Conservation (phyloP, 495 filamentous ascomycete genomes). For the Aspergillus hancockii region DNA sequence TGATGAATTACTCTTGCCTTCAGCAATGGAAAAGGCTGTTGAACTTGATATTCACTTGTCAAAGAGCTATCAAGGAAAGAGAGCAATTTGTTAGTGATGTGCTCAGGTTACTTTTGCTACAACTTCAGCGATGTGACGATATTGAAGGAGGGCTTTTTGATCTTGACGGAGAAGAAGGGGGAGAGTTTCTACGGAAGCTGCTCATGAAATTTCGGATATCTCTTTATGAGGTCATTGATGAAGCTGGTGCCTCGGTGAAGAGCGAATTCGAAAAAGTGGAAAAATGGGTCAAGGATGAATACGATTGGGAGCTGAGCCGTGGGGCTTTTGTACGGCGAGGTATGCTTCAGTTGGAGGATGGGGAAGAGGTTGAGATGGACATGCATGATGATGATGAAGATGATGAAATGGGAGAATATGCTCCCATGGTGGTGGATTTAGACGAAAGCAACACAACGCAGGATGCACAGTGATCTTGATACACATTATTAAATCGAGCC, state of each 20-base stretch:
- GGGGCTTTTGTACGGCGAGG: slow-evolving; percentile 61
- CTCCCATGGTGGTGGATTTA: slow-evolving; percentile 78
- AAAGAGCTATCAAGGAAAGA: slow-evolving; percentile 53
- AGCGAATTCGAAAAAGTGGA: slow-evolving; percentile 58
- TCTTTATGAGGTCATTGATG: slow-evolving; percentile 44
- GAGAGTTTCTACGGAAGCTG: slow-evolving; percentile 53
- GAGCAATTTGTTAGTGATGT: slow-evolving; percentile 61
- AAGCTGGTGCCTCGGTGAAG: slow-evolving; percentile 38
- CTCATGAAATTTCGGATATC: slow-evolving; percentile 53
- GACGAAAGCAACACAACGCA: slow-evolving; percentile 4
- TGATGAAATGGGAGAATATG: slow-evolving; percentile 84
- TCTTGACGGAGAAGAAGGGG: slow-evolving; percentile 54
- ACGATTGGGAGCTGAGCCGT: slow-evolving; percentile 64
- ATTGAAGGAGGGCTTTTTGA: slow-evolving; percentile 62
- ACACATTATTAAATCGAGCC: background rate
- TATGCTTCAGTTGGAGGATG: slow-evolving; percentile 71
- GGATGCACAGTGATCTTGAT: slow-evolving; percentile 4
- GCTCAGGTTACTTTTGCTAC: slow-evolving; percentile 63
- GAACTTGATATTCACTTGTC: slow-evolving; percentile 69
- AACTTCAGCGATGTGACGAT: slow-evolving; percentile 70
- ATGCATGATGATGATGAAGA: slow-evolving; percentile 73
- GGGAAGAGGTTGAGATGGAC: slow-evolving; percentile 78
- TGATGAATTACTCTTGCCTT: slow-evolving; percentile 83
- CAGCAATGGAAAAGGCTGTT: slow-evolving; percentile 86
- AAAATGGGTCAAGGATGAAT: slow-evolving; percentile 53